A percentile compares a stretch with the other conserved stretches of the same genome.
Evolutionary conservation across 768 basidiomycete genomes (phyloP).

Genomic region (Mycena pura): DNA sequence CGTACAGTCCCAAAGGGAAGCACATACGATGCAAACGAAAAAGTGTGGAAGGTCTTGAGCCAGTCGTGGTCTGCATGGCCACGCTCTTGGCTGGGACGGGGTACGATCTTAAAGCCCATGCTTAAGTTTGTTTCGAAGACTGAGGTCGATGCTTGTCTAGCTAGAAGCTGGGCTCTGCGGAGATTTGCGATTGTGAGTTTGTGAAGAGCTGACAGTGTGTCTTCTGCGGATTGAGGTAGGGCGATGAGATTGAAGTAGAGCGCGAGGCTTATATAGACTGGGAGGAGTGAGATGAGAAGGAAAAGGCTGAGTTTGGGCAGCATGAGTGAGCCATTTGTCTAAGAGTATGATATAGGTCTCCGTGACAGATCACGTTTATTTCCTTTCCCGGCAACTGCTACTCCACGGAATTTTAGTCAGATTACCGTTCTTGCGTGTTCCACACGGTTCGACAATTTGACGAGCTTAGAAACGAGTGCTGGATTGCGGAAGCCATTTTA

Average conservation of each 20-base stretch:
- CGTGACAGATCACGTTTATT: conserved; percentile 16
- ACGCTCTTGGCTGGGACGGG: conserved; percentile 66
- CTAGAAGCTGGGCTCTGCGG: conserved; percentile 28
- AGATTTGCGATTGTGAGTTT: conserved; percentile 40
- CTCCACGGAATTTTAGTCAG: conserved; percentile 19
- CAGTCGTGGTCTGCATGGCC: conserved; percentile 84
- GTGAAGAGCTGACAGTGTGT: conserved; percentile 44
- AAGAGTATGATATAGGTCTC: background rate
- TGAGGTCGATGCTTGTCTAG: conserved; percentile 36
- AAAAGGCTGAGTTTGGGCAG: conserved; percentile 38
- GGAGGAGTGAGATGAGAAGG: conserved; percentile 46
- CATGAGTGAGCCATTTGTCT: conserved; percentile 40
- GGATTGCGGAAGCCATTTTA: no score
- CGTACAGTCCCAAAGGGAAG: conserved; percentile 25
- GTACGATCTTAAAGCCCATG: conserved; percentile 45
- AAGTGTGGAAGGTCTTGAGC: conserved; percentile 89
- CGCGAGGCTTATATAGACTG: conserved; percentile 50
- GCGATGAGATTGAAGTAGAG: conserved; percentile 42
- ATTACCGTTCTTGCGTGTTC: background rate
- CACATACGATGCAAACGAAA: conserved; percentile 74
- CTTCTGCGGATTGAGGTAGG: conserved; percentile 33
- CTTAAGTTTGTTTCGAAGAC: background rate
- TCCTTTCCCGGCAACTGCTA: conserved; percentile 18
- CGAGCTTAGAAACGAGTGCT: no score
- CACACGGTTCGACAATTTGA: no score